Evolutionary conservation across 2,329 filamentous ascomycete species (phyloP).

Genomic region (Stemphylium lycopersici): DNA sequence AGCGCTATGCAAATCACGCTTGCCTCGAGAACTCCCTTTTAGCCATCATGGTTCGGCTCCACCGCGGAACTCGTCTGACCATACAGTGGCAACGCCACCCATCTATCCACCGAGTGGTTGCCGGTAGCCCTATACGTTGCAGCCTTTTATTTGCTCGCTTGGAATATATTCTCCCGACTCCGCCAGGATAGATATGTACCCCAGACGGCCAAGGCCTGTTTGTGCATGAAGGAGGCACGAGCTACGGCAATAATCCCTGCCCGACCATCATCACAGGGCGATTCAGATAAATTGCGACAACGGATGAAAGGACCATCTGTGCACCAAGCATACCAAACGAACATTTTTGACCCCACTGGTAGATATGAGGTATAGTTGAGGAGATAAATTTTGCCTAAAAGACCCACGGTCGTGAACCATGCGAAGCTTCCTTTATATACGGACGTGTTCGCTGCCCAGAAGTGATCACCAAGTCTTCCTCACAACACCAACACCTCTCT

Average conservation of each 20-base stretch:
- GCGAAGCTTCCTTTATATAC: slow-evolving; percentile 25
- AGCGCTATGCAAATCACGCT: slow-evolving; percentile 12
- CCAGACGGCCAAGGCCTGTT: slow-evolving; percentile 36
- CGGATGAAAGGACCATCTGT: slow-evolving; percentile 43
- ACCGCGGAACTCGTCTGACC: slow-evolving; percentile 14
- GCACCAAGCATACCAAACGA: slow-evolving; percentile 19
- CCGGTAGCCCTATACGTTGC: slow-evolving; percentile 13
- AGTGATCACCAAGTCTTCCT: slow-evolving; percentile 16
- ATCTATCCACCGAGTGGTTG: slow-evolving; percentile 11
- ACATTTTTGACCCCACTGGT: slow-evolving; percentile 32
- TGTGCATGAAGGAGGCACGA: slow-evolving; percentile 29
- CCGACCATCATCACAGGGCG: slow-evolving; percentile 30
- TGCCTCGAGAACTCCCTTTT: slow-evolving; percentile 24
- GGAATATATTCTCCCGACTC: slow-evolving; percentile 15
- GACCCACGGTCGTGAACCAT: not conserved
- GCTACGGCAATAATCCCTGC: slow-evolving; percentile 34
- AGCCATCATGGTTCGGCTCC: slow-evolving; percentile 23
- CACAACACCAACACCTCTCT: slow-evolving; percentile 15
- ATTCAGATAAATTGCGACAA: slow-evolving; percentile 35
- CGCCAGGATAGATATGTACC: slow-evolving; percentile 37
- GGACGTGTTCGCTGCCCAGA: slow-evolving; percentile 15
- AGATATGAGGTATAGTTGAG: slow-evolving; percentile 23
- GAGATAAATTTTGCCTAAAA: slow-evolving; percentile 44
- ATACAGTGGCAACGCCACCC: slow-evolving; percentile 14
- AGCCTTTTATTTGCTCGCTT: slow-evolving; percentile 30